Evolutionary conservation across 306 rosid genomes (phyloP).

Genomic region (Rosa rugosa): DNA sequence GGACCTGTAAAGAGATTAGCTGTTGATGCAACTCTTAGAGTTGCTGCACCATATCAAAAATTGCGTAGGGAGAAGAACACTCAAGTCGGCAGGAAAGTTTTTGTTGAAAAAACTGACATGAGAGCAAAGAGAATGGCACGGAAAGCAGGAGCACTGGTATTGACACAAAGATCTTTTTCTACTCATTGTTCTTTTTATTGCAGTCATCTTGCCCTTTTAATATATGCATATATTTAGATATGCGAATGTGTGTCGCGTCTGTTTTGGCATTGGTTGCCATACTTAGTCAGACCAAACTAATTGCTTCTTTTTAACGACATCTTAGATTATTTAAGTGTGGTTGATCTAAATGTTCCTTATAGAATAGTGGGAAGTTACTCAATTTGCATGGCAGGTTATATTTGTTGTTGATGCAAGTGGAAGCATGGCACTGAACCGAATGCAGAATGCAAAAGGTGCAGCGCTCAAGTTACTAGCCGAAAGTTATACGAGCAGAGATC

Average conservation of each 20-base stretch:
- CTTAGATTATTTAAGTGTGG: not conserved
- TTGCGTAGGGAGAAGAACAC: constrained; percentile 79
- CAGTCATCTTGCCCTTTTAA: not conserved
- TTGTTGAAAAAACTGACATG: constrained; percentile 90
- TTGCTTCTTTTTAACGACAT: not conserved
- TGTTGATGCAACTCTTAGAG: constrained; percentile 97
- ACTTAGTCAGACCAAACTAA: not conserved
- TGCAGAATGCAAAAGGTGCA: constrained; percentile 99
- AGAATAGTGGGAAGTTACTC: not conserved
- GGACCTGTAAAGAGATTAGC: constrained; percentile 96
- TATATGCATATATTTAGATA: not conserved
- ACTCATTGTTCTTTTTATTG: constrained; percentile 16
- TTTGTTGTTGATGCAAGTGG: constrained; percentile 99
- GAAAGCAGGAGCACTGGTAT: constrained; percentile 98
- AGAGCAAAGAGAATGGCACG: constrained; percentile 99
- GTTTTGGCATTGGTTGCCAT: constrained; percentile 14
- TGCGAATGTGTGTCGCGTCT: not conserved
- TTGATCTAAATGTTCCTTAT: not conserved
- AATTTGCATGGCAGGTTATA: constrained; percentile 63
- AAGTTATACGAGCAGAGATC: constrained; percentile 98
- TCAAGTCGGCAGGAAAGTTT: constrained; percentile 75
- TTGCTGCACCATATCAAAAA: constrained; percentile 97
- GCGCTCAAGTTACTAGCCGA: constrained; percentile 97
- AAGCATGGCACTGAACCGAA: constrained; percentile 96
- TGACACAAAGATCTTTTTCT: constrained; percentile 1